Base-by-base conservation (phyloP, 2,329 filamentous ascomycete species). In the Alternaria sp. region DNA sequence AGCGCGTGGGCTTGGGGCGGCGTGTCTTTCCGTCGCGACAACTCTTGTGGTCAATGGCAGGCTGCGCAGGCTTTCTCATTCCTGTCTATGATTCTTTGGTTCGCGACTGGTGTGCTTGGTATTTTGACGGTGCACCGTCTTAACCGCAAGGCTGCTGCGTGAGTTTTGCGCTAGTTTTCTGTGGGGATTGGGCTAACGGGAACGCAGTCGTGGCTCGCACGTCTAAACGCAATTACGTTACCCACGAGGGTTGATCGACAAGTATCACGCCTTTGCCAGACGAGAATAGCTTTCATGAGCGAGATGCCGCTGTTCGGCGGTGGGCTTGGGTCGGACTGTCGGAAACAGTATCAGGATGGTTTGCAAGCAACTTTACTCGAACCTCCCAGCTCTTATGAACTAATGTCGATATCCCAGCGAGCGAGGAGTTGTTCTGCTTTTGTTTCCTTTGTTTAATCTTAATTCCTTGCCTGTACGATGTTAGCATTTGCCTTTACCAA, bases 11-110 rank as follows among this genome's bases (percentile, higher is more conserved):
- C 87, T 75, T 92, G 90, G 89, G 83, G 84, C 55, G 36, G 49
- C 17, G 82, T 92, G 62, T 76, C 74, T 17, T 62, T 73, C 15
- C 68, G 64, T 28, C 71, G 68, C 45, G 45, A 56, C 83, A 67
- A 85, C 49, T 76, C 78, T n/a, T 95, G 91, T 79, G 84, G 87
- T 61, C 86, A 88, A 70, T 91, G 88, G 86, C 92, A 91, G 81
- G 87, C 91, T 44, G 84, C 87, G 65, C 86, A 92, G 70, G 90
- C 90, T 5, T 93, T 93, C 73, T 82, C 85, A 52, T 93, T 93
- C 81, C 79, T 93, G 58, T 90, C 89, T 3, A 90, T 90, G 59
- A 84, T 91, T 68, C 83, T 89, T 73, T 93, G 91, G 91, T 85
- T 93, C 44, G 86, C 83, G 12, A 91, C 88, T 50, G 72, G 68